These are phyloP conservation scores for Trametes hirsuta DNA, from an alignment of 1,284 basidiomycete genomes.

Conservation along the genomic window DNA sequence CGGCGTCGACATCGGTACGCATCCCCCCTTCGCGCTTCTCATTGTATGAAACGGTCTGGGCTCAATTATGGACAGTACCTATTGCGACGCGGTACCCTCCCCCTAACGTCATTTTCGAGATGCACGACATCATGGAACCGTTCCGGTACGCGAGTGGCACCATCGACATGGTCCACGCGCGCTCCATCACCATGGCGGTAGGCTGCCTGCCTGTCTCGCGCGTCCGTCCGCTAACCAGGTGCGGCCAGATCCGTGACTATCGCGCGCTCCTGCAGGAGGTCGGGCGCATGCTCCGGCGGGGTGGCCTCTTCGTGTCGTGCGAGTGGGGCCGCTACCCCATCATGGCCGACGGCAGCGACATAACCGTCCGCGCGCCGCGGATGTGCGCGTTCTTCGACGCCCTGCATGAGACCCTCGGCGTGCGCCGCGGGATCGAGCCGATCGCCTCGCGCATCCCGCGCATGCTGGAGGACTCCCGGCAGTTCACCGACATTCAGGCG, in stretches of 20 bases:
- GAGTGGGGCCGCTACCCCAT: conserved; percentile 55
- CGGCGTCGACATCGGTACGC: conserved; percentile 72
- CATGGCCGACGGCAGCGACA: conserved; percentile 41
- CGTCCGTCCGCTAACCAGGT: not conserved
- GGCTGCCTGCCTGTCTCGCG: conserved; percentile 31
- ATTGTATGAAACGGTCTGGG: not conserved
- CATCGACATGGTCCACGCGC: conserved; percentile 68
- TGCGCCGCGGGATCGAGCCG: conserved; percentile 39
- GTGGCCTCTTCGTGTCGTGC: conserved; percentile 65
- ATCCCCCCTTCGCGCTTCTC: conserved; percentile 11
- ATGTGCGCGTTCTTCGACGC: conserved; percentile 44
- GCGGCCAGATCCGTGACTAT: conserved; percentile 52
- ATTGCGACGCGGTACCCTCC: conserved; percentile 64
- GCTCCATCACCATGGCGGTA: conserved; percentile 60
- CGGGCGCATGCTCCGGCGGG: conserved; percentile 60
- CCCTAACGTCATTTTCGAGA: conserved; percentile 62
- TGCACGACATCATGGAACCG: conserved; percentile 57
- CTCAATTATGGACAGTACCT: conserved; percentile 50
- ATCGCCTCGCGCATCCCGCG: conserved; percentile 39
- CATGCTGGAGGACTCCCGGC: conserved; percentile 38
- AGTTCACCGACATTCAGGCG: conserved; percentile 44
- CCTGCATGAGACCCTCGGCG: conserved; percentile 42
- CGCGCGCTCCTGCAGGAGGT: conserved; percentile 54
- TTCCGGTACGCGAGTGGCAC: conserved; percentile 51
- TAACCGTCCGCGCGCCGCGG: conserved; percentile 27